Evolutionary conservation across 1,284 basidiomycete genomes (phyloP).

Genomic region (Lignosus rhinocerotis): DNA sequence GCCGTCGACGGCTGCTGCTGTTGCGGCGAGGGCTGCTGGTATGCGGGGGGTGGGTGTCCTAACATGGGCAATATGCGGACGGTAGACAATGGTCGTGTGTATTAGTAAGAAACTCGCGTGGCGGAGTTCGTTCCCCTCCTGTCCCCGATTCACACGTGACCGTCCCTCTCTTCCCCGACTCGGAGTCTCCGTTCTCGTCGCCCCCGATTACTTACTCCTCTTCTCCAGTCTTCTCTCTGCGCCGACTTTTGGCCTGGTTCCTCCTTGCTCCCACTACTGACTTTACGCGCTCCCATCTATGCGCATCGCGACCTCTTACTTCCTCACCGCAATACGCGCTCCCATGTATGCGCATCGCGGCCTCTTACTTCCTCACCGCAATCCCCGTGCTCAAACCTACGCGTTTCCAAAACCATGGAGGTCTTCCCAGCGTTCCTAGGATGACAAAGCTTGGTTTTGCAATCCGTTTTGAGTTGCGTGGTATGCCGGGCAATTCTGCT

Average conservation of each 20-base stretch:
- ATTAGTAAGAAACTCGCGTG: slow-evolving; percentile 39
- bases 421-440: neutral
- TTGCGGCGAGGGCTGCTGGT: slow-evolving; percentile 37
- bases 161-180: neutral
- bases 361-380: neutral
- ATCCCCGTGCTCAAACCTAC: neutral
- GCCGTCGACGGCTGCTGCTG: slow-evolving; percentile 35
- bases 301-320: neutral
- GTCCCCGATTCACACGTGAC: slow-evolving; percentile 16
- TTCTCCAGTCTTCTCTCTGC: neutral
- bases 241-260: too few relatives aligned
- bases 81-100: slow-evolving; percentile 29
- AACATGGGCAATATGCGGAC: slow-evolving; percentile 36
- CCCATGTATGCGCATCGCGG: neutral
- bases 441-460: slow-evolving; percentile 8
- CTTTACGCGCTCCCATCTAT: neutral
- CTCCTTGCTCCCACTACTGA: too few relatives aligned
- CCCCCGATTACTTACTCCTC: slow-evolving; percentile 4
- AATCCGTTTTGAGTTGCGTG: neutral
- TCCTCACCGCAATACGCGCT: neutral
- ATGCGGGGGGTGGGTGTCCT: slow-evolving; percentile 34
- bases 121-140: slow-evolving; percentile 25
- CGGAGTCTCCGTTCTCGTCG: slow-evolving; percentile 7
- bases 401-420: neutral
- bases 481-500: neutral